Base-by-base conservation (phyloP, 495 filamentous ascomycete genomes). In the Bacidia rubella region DNA sequence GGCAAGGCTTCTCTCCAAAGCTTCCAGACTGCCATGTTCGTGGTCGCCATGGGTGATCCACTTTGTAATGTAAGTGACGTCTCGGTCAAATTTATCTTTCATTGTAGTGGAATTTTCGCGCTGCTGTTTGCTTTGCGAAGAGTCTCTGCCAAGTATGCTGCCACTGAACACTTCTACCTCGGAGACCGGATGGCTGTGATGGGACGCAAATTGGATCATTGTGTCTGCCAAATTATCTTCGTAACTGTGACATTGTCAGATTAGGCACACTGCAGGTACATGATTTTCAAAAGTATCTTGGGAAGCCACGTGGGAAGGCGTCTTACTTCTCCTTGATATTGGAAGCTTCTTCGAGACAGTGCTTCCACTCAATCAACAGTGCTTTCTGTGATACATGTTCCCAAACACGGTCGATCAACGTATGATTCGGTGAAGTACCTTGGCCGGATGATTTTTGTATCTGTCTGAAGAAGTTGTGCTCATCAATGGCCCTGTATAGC, bases 121-220 rank as follows among this genome's bases (percentile, higher is more conserved):
- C 53, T 87, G 80, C 1, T 77, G 70, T 47, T 67, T 72, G 15
- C 69, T 79, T 54, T 79, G 78, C 2, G 65, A 64, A 23, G 80
- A 79, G 2, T n/a, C 17, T 44, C 74, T 80, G 52, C 82, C 85
- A 20, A 90, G 65, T 47, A 93, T 82, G 39, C 70, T 76, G 24
- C 87, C 86, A 26, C 77, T 73, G 62, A 90, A 86, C 21, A 85
- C 83, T 66, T 94, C 87, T 11, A 83, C 62, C 61, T 94, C 87
- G 2, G 65, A 76, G 11, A 93, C 68, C 12, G 70, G 71, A 23
- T 76, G 69, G 38, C 60, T 62, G 0, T 78, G 76, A 25, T 81
- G 72, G 2, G 79, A 73, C 0, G 77, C 78, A 60, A 76, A 81
- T 2, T 72, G 60, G 32, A 68, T 63, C 72, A 83, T 84, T 3